A percentile compares a stretch with the other conserved stretches of the same genome.
phyloP scores from a whole-genome alignment of 805 yeast genomes.

The Nakazawaea pomicola region DNA sequence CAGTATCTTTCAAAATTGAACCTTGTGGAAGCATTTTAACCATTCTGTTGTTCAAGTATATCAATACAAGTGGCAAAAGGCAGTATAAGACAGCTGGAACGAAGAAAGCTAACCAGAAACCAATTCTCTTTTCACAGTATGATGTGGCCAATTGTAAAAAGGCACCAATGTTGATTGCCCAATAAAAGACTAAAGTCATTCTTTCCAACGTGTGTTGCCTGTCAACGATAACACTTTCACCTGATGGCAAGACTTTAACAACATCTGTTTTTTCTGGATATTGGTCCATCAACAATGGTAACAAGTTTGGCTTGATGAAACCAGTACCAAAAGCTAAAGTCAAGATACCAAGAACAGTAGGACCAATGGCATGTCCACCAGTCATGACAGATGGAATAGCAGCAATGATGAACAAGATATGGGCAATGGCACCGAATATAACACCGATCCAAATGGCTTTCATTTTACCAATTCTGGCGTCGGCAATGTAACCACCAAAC shows the following conservation, averaged over 20 bases:
- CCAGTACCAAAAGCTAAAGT: constrained; percentile 44
- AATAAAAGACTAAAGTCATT: constrained; percentile 42
- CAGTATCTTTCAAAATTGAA: constrained; percentile 39
- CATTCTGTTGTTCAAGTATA: constrained; percentile 27
- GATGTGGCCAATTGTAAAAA: constrained; percentile 49
- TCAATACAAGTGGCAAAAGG: constrained; percentile 45
- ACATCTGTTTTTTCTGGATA: constrained; percentile 57
- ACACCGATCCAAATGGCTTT: constrained; percentile 47
- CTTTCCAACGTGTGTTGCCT: constrained; percentile 36
- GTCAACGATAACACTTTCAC: constrained; percentile 60
- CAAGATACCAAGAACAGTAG: constrained; percentile 35
- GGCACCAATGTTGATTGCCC: constrained; percentile 53
- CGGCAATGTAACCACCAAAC: constrained; percentile 48
- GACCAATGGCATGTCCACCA: constrained; percentile 33
- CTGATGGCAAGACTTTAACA: constrained; percentile 51
- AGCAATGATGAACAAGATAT: constrained; percentile 43
- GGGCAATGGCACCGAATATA: constrained; percentile 40
- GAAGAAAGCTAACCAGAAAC: constrained; percentile 51
- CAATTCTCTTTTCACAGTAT: constrained; percentile 45
- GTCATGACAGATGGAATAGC: constrained; percentile 40
- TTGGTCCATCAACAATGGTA: constrained; percentile 52
- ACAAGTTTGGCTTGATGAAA: constrained; percentile 48
- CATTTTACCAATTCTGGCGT: constrained; percentile 41
- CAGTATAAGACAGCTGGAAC: constrained; percentile 52
- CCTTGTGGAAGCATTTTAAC: constrained; percentile 34